phyloP scores from a whole-genome alignment of 305 asterid species.

The Fraxinus sp. region DNA sequence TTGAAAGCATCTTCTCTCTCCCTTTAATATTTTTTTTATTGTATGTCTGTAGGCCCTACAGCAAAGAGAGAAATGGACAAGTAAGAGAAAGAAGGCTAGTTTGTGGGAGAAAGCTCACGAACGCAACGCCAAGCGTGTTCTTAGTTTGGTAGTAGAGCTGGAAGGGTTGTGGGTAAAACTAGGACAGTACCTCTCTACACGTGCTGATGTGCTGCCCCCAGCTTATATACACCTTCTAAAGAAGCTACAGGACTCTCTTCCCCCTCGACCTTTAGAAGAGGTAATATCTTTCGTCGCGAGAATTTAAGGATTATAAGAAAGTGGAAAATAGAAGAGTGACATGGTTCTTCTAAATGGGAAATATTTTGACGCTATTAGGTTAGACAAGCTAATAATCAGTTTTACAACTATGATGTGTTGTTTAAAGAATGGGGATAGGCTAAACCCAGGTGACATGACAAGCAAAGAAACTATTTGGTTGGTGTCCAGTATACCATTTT shows the following conservation, averaged over 20 bases:
- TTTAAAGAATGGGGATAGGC: background rate
- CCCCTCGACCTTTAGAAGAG: constrained; percentile 89
- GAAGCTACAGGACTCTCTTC: constrained; percentile 97
- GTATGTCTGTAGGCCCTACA: constrained; percentile 60
- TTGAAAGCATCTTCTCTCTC: constrained; percentile 23
- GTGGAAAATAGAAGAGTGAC: constrained; percentile 5
- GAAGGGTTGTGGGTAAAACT: constrained; percentile 99
- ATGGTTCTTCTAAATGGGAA: constrained; percentile 9
- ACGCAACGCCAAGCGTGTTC: constrained; percentile 88
- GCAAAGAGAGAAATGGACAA: constrained; percentile 79
- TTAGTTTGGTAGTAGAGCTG: constrained; percentile 66
- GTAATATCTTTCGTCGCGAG: constrained; percentile 32
- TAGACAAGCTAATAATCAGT: constrained; percentile 14
- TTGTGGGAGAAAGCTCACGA: constrained; percentile 97
- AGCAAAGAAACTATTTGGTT: background rate
- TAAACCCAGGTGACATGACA: background rate
- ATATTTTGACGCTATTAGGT: constrained; percentile 15
- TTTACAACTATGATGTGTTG: constrained; percentile 7
- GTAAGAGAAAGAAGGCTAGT: constrained; percentile 55
- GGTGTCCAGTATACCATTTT: background rate
- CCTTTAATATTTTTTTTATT: constrained; percentile 19
- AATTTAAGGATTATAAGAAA: constrained; percentile 7
- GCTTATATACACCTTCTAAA: constrained; percentile 78
- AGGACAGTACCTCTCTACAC: constrained; percentile 95
- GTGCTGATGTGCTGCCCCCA: constrained; percentile 97